Evolutionary conservation across 2,329 filamentous ascomycete species (phyloP).

Genomic region (Phyllosticta ampelicida): DNA sequence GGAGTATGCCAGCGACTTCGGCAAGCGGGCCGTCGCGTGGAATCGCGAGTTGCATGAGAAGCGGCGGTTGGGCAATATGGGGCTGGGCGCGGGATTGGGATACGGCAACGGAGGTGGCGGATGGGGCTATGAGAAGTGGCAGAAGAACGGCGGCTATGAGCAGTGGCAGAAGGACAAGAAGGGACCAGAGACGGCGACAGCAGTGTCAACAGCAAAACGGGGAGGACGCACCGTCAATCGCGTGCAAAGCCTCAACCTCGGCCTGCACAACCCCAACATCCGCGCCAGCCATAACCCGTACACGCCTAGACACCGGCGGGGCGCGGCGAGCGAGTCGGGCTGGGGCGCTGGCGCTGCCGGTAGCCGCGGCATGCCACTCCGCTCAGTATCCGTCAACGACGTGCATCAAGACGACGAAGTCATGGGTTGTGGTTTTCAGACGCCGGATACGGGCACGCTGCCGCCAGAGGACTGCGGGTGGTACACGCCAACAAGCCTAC

Average conservation of each 20-base stretch:
- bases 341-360: background rate
- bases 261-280: background rate
- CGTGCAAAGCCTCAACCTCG: background rate
- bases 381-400: background rate
- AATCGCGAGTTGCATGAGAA: background rate
- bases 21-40: background rate
- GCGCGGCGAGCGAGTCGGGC: slow-evolving; percentile 8
- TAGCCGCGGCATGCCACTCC: background rate
- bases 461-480: background rate
- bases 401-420: background rate
- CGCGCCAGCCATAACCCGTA: background rate
- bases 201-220: too few species aligned
- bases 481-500: background rate
- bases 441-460: background rate
- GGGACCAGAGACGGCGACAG: background rate
- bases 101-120: background rate
- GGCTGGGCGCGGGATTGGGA: background rate
- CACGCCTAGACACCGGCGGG: slow-evolving; percentile 11
- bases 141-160: too few species aligned
- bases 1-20: slow-evolving; percentile 16
- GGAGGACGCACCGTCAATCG: too few species aligned
- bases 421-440: background rate
- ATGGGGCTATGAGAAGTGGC: background rate
- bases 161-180: background rate
- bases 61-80: background rate